A percentile compares a stretch with the other conserved stretches of the same genome.
These are phyloP conservation scores for Aspergillaceae sp. DNA, from an alignment of 2,329 filamentous ascomycete genomes.

Conservation along the genomic window DNA sequence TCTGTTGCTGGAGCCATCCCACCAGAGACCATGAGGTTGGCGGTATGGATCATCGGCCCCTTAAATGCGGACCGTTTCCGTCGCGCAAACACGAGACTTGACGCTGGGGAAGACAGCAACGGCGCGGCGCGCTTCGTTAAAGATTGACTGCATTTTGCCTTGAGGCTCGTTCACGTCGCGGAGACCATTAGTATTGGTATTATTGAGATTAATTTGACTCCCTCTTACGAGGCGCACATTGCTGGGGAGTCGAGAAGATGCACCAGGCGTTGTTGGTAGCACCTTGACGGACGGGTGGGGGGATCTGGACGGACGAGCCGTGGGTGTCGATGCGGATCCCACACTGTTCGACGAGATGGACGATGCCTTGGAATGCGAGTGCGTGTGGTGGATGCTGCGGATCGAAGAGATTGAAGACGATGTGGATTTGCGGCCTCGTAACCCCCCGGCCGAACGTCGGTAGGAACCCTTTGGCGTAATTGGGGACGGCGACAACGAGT, in stretches of 20 bases:
- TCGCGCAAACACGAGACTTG: slow-evolving; percentile 38
- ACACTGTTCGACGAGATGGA: slow-evolving; percentile 79
- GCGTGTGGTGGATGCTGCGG: slow-evolving; percentile 79
- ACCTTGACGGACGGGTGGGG: slow-evolving; percentile 91
- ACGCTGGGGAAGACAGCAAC: slow-evolving; percentile 32
- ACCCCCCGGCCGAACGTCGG: slow-evolving; percentile 69
- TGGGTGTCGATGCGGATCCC: slow-evolving; percentile 59
- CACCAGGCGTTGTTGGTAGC: slow-evolving; percentile 78
- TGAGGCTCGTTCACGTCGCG: slow-evolving; percentile 18
- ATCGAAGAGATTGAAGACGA: slow-evolving; percentile 92
- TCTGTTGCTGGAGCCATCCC: slow-evolving; percentile 25
- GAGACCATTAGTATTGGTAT: slow-evolving; percentile 7
- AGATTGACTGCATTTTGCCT: slow-evolving; percentile 22
- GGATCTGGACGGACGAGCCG: slow-evolving; percentile 58
- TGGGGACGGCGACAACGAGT: slow-evolving; percentile 77
- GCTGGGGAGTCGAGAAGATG: slow-evolving; percentile 63
- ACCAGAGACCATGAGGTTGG: slow-evolving; percentile 25
- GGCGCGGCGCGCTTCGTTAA: slow-evolving; percentile 32
- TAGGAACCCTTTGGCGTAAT: slow-evolving; percentile 81
- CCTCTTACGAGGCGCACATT: slow-evolving; percentile 75
- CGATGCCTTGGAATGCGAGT: slow-evolving; percentile 87
- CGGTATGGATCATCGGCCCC: slow-evolving; percentile 36
- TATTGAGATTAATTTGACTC: slow-evolving; percentile 7
- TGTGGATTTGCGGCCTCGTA: slow-evolving; percentile 88
- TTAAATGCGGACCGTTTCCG: slow-evolving; percentile 40